Evolutionary conservation across 495 filamentous ascomycete species (phyloP), one percentile per base, ranked within the genome.

Genomic region (Xylaria longipes): DNA sequence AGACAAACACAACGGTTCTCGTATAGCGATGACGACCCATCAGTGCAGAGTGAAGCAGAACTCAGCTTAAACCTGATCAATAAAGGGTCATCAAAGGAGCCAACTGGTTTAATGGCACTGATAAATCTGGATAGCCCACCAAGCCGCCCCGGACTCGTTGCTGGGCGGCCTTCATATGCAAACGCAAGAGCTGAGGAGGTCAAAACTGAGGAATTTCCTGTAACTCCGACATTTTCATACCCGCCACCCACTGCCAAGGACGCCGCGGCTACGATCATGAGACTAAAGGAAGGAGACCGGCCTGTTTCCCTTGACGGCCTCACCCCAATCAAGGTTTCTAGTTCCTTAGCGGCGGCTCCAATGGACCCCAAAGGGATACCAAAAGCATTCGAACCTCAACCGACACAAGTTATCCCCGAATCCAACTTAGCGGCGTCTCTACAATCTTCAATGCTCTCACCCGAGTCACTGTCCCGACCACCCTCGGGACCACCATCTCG

Each of bases 21-120:
- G 65, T 75, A 77, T 37, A 69, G 77, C 68, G 61, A 77, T 29
- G 72, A 73, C 65, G 70, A 65, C 50, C 68, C 82, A 60, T 77
- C 80, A 29, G 75, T 78, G 0, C 75, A 75, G 9, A 84, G 82
- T 61, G 81, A 82, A 68, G 80, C 84, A 2, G 79, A 81, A 63
- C 64, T 79, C 65, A 80, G 72, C 52, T 74, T 83, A 33, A 81
- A 80, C 70, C 78, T 79, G 54, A 83, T 86, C 71, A 82, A 78
- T 20, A 74, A 54, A 60, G 75, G 70, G 37, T 75, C 75, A 6
- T 71, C 66, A n/a, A 76, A 60, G 35, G 37, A 64, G 20, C 63
- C 58, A 61, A 65, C 56, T 58, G 54, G 54, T 17, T 50, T 52
- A 14, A 31, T 72, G 41, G 68, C 71, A 25, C 43, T 62, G 37